phyloP scores from a whole-genome alignment of 1,284 basidiomycete species.

The Trichosporon faecale region DNA sequence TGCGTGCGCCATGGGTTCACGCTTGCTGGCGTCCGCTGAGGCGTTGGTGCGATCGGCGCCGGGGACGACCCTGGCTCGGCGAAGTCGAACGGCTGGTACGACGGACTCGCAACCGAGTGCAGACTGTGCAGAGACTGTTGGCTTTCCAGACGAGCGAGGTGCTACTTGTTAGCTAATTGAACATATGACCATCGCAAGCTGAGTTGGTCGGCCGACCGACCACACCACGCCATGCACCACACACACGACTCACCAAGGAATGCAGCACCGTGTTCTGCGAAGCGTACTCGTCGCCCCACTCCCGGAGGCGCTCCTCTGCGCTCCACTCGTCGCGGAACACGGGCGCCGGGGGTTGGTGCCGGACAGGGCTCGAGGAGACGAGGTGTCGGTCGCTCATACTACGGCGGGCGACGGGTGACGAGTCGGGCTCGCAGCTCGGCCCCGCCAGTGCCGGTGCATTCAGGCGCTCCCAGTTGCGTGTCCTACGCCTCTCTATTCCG shows the following conservation, averaged over 20 bases:
- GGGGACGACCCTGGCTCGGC: not conserved
- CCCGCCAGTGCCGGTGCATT: slow-evolving; percentile 14
- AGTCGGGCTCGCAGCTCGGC: slow-evolving; percentile 7
- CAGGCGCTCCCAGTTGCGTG: slow-evolving; percentile 24
- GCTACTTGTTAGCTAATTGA: slow-evolving; percentile 5
- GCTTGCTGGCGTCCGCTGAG: not conserved
- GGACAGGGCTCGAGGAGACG: slow-evolving; percentile 25
- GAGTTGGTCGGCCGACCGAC: not conserved
- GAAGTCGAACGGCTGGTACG: not conserved
- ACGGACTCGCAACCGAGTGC: not conserved
- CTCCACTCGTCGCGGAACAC: slow-evolving; percentile 26
- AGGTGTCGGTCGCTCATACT: not conserved
- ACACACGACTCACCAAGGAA: slow-evolving; percentile 19
- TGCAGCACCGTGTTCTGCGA: slow-evolving; percentile 24
- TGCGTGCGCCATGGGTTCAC: not conserved
- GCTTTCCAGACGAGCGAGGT: slow-evolving; percentile 15
- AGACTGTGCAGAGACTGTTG: not conserved
- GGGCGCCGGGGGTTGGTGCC: slow-evolving; percentile 23
- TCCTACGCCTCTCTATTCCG: slow-evolving; percentile 22
- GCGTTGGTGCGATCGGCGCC: not conserved
- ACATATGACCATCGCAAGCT: no score
- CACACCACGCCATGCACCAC: not conserved
- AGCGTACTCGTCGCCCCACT: slow-evolving; percentile 28
- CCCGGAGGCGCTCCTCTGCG: slow-evolving; percentile 24
- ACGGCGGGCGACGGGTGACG: slow-evolving; percentile 9